Evolutionary conservation across 441 rosid species (phyloP).

Genomic region (Mallotus japonicus): DNA sequence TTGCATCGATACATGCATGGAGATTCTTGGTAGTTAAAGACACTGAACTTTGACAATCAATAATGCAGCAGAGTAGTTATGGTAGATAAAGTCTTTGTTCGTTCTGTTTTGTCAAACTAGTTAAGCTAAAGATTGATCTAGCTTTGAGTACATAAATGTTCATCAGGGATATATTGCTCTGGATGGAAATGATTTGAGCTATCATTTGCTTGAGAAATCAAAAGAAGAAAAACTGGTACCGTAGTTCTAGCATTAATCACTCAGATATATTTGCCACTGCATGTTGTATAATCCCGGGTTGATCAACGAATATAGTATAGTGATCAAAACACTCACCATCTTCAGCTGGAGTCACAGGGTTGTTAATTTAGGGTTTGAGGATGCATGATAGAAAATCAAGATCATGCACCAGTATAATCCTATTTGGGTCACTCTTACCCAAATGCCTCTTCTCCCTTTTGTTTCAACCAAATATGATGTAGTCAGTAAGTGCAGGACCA

Average conservation of each 20-base stretch:
- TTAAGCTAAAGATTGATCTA: background rate
- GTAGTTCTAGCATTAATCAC: background rate
- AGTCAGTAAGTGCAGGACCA: background rate
- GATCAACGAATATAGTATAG: background rate
- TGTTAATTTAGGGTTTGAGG: no score
- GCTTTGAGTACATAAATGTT: no score
- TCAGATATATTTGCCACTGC: background rate
- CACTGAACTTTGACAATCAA: slow-evolving; percentile 2
- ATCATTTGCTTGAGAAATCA: background rate
- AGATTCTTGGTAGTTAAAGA: background rate
- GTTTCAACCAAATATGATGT: background rate
- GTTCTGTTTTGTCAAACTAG: background rate
- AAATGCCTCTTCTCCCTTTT: background rate
- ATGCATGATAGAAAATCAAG: background rate
- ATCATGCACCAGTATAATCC: background rate
- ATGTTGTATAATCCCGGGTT: background rate
- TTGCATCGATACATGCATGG: background rate
- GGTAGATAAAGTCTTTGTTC: background rate
- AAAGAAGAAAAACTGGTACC: background rate
- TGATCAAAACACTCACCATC: no score
- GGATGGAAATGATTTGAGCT: background rate
- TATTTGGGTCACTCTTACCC: background rate
- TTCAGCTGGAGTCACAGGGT: no score
- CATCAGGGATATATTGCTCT: background rate
- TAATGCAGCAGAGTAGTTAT: background rate